Percentiles rank a stretch among this genome's conserved stretches.
These are phyloP conservation scores for Prunus mira DNA, from an alignment of 306 rosid genomes.

Conservation along the genomic window DNA sequence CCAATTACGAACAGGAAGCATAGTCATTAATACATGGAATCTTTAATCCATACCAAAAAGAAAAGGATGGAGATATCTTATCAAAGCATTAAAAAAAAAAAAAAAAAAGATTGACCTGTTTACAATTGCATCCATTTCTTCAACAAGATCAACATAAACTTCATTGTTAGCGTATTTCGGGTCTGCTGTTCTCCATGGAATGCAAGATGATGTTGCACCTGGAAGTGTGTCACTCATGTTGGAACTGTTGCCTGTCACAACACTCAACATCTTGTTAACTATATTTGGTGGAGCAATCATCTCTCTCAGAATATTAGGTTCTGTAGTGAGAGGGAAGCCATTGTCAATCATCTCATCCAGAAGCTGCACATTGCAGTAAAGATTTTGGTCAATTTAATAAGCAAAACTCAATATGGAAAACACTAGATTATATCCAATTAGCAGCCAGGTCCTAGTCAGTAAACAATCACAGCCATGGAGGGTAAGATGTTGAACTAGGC, in stretches of 20 bases:
- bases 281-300: constrained; percentile 95
- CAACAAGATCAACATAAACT: constrained; percentile 85
- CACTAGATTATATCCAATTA: not conserved
- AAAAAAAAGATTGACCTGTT: constrained; percentile 45
- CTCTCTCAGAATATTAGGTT: constrained; percentile 83
- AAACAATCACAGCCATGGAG: not conserved
- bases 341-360: constrained; percentile 99
- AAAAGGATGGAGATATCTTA: not conserved
- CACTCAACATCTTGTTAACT: constrained; percentile 86
- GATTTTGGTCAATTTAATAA: constrained; percentile 2
- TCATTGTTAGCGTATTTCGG: constrained; percentile 76
- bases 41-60: not conserved
- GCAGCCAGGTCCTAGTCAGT: not conserved
- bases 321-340: constrained; percentile 96
- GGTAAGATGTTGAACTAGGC: not conserved
- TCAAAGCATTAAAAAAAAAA: not conserved
- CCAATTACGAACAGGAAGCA: not conserved
- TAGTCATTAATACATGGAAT: not conserved
- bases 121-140: constrained; percentile 82
- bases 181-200: constrained; percentile 84
- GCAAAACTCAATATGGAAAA: not conserved
- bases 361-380: constrained; percentile 52
- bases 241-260: constrained; percentile 88
- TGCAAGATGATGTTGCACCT: constrained; percentile 67
- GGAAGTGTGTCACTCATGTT: constrained; percentile 89